Evolutionary conservation across 352 stramenopile species (phyloP).

Genomic region (Phytophthora cajani): DNA sequence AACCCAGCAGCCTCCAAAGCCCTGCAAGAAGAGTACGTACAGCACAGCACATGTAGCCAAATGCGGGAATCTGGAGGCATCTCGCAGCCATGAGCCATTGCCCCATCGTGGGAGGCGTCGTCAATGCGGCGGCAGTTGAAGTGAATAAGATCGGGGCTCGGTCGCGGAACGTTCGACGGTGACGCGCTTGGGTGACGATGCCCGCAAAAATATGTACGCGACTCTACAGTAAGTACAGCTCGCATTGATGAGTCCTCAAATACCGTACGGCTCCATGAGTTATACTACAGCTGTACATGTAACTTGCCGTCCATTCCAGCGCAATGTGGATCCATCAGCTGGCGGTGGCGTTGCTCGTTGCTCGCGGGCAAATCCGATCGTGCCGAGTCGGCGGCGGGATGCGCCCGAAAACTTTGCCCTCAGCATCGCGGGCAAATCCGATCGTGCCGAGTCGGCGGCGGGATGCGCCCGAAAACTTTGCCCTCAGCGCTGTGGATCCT

Average conservation of each 20-base stretch:
- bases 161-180: conserved; percentile 2
- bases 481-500: conserved; percentile 1
- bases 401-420: conserved; percentile 2
- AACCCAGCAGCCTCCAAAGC: conserved; percentile 2
- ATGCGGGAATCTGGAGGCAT: neutral
- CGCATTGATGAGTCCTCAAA: conserved; percentile 1
- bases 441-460: neutral
- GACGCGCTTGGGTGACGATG: neutral
- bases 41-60: neutral
- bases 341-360: conserved; percentile 10
- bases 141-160: conserved; percentile 29
- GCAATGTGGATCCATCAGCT: conserved; percentile 18
- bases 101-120: conserved; percentile 2
- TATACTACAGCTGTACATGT: too few relatives aligned
- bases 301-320: neutral
- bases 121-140: conserved; percentile 19
- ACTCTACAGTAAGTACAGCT: neutral
- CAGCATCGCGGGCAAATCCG: conserved; percentile 13
- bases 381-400: neutral
- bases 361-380: conserved; percentile 10
- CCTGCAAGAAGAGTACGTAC: neutral
- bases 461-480: conserved; percentile 7
- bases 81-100: conserved; percentile 7
- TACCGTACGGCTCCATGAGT: conserved; percentile 2
- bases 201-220: conserved; percentile 1